A percentile compares a stretch with the other conserved stretches of the same genome.
Evolutionary conservation across 106 monocot genomes (phyloP).

Genomic region (Apostasia shenzhenica): DNA sequence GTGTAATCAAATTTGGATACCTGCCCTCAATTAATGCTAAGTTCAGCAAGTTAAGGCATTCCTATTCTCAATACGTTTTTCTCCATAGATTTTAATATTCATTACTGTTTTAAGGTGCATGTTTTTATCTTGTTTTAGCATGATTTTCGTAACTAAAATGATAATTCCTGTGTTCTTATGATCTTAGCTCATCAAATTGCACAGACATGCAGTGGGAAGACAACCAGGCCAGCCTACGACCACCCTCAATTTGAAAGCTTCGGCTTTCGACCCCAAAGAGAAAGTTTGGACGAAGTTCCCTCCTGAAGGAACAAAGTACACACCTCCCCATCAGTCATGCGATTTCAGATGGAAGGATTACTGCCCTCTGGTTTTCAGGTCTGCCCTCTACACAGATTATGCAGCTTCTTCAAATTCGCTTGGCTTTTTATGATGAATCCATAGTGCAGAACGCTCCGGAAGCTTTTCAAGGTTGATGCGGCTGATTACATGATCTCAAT

Average conservation of each 20-base stretch:
- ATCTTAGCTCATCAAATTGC: background rate
- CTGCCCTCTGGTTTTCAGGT: conserved; percentile 80
- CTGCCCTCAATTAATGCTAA: too few relatives aligned
- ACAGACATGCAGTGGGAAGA: conserved; percentile 71
- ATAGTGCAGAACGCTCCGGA: conserved; percentile 41
- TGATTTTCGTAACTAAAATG: background rate
- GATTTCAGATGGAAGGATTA: conserved; percentile 89
- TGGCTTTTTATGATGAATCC: background rate
- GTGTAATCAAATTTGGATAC: too few relatives aligned
- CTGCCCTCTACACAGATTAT: background rate
- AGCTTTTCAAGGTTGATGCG: conserved; percentile 68
- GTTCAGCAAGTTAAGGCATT: too few relatives aligned
- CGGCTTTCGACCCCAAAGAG: conserved; percentile 70
- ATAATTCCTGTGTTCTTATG: background rate
- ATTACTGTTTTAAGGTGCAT: too few relatives aligned
- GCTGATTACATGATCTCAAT: conserved; percentile 72
- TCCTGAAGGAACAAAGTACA: conserved; percentile 65
- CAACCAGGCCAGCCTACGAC: conserved; percentile 29
- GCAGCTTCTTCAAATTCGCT: background rate
- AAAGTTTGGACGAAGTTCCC: conserved; percentile 83
- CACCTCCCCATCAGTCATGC: conserved; percentile 75
- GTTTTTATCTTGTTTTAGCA: background rate
- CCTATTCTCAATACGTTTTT: too few relatives aligned
- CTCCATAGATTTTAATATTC: too few relatives aligned
- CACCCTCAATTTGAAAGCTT: conserved; percentile 55